Conservation (phyloP, 2,329 filamentous ascomycete species). For the Ambrosiella xylebori region DNA sequence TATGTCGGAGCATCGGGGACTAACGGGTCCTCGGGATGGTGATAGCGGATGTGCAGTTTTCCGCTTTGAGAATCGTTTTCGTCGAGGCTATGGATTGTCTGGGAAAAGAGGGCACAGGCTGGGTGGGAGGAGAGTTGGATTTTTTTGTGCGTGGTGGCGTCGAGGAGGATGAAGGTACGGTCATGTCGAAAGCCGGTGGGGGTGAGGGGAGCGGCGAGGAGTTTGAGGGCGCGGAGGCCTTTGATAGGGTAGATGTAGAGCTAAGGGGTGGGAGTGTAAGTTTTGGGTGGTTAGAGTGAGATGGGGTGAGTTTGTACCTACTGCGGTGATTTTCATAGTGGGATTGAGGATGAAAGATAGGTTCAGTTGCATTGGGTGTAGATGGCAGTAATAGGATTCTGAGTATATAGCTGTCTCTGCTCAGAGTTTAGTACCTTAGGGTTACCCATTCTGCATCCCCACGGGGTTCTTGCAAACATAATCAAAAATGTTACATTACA, state of each 20-base stretch:
- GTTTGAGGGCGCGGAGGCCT: conserved; percentile 43
- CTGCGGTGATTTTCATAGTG: conserved; percentile 20
- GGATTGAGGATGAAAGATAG: not conserved
- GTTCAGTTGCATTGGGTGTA: not conserved
- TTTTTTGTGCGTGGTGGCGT: conserved; percentile 29
- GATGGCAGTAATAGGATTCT: no score
- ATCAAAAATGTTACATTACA: no score
- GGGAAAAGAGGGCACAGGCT: conserved; percentile 46
- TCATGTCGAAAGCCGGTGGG: conserved; percentile 49
- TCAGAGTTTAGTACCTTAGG: no score
- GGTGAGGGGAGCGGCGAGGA: conserved; percentile 36
- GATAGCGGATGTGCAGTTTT: conserved; percentile 12
- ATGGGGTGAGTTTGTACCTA: conserved; percentile 11
- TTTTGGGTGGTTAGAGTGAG: not conserved
- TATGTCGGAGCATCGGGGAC: conserved; percentile 19
- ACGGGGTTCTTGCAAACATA: no score
- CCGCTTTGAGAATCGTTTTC: conserved; percentile 19
- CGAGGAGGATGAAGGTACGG: conserved; percentile 53
- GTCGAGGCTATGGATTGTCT: conserved; percentile 31
- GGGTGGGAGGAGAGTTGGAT: conserved; percentile 42
- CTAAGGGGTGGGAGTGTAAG: conserved; percentile 14
- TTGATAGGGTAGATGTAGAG: conserved; percentile 63
- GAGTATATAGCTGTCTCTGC: no score
- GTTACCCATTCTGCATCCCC: no score
- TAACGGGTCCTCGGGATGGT: not conserved